Evolutionary conservation across 345 rosid species (phyloP).

Genomic region (Melaleuca alternifolia): DNA sequence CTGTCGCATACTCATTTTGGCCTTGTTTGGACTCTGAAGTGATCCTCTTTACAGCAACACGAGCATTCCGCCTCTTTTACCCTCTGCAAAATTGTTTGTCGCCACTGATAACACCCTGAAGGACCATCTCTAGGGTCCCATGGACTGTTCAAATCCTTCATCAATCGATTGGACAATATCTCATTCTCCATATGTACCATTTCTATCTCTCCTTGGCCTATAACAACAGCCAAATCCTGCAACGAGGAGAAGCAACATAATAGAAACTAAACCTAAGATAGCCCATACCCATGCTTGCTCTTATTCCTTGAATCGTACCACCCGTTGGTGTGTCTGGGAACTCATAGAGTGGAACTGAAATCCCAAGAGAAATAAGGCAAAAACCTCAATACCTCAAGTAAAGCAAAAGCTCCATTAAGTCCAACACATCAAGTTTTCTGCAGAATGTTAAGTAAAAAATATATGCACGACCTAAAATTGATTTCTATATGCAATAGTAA

Average conservation of each 20-base stretch:
- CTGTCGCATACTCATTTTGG: background rate
- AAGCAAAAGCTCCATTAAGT: no score
- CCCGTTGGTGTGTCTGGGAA: background rate
- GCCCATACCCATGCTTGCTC: background rate
- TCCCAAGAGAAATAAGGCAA: no score
- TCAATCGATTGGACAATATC: background rate
- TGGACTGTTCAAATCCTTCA: background rate
- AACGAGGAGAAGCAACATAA: background rate
- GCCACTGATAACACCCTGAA: background rate
- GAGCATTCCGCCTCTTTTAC: background rate
- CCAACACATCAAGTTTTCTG: no score
- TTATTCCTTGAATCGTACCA: rapidly evolving
- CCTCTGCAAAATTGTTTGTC: background rate
- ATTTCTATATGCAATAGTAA: no score
- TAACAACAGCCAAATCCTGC: background rate
- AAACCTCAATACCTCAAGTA: no score
- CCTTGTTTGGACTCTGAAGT: background rate
- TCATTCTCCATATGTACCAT: background rate
- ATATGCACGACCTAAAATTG: no score
- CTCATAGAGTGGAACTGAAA: no score
- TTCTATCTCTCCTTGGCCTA: background rate
- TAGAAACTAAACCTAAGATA: background rate
- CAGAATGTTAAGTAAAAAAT: no score
- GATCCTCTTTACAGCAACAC: conserved; percentile 5
- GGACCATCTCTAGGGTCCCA: conserved; percentile 1